Base-by-base conservation (phyloP, 2,329 filamentous ascomycete species). In the Xylaria hypoxylon region DNA sequence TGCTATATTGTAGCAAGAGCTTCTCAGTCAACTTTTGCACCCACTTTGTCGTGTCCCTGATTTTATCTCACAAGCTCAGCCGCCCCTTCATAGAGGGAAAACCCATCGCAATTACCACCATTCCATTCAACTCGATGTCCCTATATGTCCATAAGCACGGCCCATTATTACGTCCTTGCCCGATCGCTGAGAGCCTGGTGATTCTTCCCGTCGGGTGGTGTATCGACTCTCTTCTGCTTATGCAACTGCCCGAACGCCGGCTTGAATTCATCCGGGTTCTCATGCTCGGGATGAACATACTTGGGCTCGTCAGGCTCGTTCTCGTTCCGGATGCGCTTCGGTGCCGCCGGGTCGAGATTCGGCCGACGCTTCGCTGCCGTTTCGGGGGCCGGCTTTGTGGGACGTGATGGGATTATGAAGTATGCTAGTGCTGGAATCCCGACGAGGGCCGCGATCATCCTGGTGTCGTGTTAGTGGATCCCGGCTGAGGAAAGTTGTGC, bases 201-300 rank as follows among this genome's bases (percentile, higher is more conserved):
- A 60, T 73, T 58, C 31, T 63, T 62, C 7, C 51, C 63, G 31
- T 73, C 71, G 1, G 70, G 71, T 47, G 64, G 64, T 2, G 22
- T 45, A 31, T 72, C 68, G 1, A 71, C 69, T 5, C 71, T 55
- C 63, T 72, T 72, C 38, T 1, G 11, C 66, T 65, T 57, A 26
- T 73, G 70, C 22, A 58, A 1, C 48, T 45, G 59, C 1, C 71
- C 71, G 55, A 70, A 71, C 45, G 56, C 38, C 6, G 68, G 57
- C 58, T 68, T 69, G 40, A 59, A 70, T 5, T 65, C 62, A 31
- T 70, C 68, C 10, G 70, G 71, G 10, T 71, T 42, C 40, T 55
- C n/a, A 22, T 71, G 51, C 62, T 73, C 71, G 7, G 68, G 67
- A 24, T 72, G 68, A 28, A 35, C 19, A 59, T 68, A 62, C 55